Base-by-base conservation (phyloP, 495 filamentous ascomycete genomes). In the Amphirosellinia nigrospora region DNA sequence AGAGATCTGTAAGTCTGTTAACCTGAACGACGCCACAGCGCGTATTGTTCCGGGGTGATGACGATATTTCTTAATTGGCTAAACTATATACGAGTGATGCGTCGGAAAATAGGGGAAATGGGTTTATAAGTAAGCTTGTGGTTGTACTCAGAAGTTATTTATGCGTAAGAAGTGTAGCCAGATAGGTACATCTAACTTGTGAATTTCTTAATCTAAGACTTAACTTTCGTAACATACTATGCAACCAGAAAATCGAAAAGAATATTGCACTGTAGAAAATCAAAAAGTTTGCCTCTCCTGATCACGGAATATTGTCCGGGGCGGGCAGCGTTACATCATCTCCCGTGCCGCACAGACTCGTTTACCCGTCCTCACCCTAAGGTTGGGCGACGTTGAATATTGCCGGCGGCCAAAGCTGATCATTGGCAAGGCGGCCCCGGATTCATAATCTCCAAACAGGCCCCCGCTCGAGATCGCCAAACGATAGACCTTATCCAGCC, bases 361-460 rank as follows among this genome's bases (percentile, higher is more conserved):
- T 64, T 64, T 64, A 64, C 36, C 61, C 61, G 26, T 36, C 19
- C 41, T 36, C 59, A 45, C n/a, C 38, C 59, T 8, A 28, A 34
- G 21, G 15, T 41, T 64, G 43, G 43, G 59, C 59, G 38, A 16
- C 32, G 39, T 45, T 43, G 61, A 64, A 64, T 64, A 64, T 64
- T 64, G 43, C 61, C 61, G 61, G n/a, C 30, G 36, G 23, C 61
- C 38, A 32, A 11, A 48, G 9, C 41, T 34, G 3, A 43, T 60
- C 56, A 60, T 60, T 60, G 56, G 56, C 56, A 60, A 60, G 56
- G 41, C 10, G 8, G 61, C 13, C 43, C 16, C 43, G 23, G 16
- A 48, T 9, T 64, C 61, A 48, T 34, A 36, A 32, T 19, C 43
- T 28, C 28, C 61, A 64, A 48, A 64, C 61, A 28, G 39, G 2